Base-by-base conservation (phyloP, 2,329 filamentous ascomycete species). In the Coleophoma cylindrospora region DNA sequence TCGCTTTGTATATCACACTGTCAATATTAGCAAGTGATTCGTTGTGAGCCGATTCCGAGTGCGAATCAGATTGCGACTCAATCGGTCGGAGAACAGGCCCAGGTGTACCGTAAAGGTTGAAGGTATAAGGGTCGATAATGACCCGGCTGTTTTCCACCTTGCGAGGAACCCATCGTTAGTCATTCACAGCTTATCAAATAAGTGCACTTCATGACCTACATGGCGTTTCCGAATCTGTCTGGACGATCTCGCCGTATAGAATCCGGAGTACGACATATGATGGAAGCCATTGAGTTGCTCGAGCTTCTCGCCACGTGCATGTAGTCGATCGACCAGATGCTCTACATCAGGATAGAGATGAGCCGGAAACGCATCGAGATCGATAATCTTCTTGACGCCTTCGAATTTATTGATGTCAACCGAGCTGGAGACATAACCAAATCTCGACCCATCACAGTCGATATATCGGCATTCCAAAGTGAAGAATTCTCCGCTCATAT, bases 191-290 rank as follows among this genome's bases (percentile, higher is more conserved):
- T 19, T 3, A 19, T 19, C 19, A 19, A 19, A 19, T 19, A 19
- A 19, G 19, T 22, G 45, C 13, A 34, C 9, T 22, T n/a, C 21
- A 48, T 21, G 3, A 55, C 52, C 36, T 53, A 57, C 50, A 46
- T 53, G 44, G 32, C 53, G 50, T 38, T 53, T 57, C 15, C 53
- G 48, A 40, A 51, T 19, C 43, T 54, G 53, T 17, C 49, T 52
- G 5, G 49, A 50, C 8, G 55, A 55, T 17, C 53, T 52, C 12
- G 54, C 47, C 10, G 48, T 56, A 19, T 53, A 56, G 38, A 54
- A 56, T 13, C 55, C 55, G 7, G 54, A 55, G 45, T 57, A 56
- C 10, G 51, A 54, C 54, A 52, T 47, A 34, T 56, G 46, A 46
- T 52, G 41, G 41, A 54, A 50, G 11, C 55, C 53, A 49, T 50